These are phyloP conservation scores for Cercospora brassicicola DNA, from an alignment of 2,329 filamentous ascomycete genomes.

Conservation along the genomic window DNA sequence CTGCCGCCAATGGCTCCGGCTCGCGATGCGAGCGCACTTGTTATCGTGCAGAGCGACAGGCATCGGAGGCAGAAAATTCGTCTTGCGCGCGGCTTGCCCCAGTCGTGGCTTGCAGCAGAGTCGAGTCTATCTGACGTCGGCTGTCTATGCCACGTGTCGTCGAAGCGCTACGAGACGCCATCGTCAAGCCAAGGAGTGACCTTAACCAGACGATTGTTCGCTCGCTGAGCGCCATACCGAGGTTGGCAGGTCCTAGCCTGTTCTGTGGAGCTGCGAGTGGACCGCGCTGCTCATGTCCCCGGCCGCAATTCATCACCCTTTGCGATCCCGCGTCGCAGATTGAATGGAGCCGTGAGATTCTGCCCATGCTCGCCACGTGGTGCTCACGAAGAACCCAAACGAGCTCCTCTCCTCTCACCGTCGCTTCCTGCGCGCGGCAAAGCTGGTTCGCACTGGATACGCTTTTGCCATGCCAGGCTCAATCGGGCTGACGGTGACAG, in stretches of 20 bases:
- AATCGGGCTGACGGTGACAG: background rate
- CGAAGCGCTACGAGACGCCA: background rate
- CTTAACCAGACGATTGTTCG: background rate
- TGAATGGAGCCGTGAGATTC: slow-evolving; percentile 17
- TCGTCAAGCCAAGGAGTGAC: slow-evolving; percentile 11
- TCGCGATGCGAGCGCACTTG: background rate
- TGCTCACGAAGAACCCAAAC: background rate
- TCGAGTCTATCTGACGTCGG: slow-evolving; percentile 4
- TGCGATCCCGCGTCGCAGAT: slow-evolving; percentile 16
- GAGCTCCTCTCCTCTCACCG: background rate
- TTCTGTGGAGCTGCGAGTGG: slow-evolving; percentile 6
- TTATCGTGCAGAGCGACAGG: background rate
- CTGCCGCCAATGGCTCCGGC: background rate
- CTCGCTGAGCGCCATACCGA: slow-evolving; percentile 8
- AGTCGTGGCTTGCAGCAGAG: slow-evolving; percentile 9
- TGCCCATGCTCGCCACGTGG: slow-evolving; percentile 21
- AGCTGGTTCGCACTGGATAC: background rate
- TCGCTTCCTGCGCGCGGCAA: background rate
- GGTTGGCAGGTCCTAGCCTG: slow-evolving; percentile 11
- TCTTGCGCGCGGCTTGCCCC: background rate
- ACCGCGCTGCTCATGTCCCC: slow-evolving; percentile 2
- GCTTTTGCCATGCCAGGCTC: background rate
- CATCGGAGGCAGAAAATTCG: background rate
- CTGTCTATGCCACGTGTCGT: slow-evolving; percentile 19
- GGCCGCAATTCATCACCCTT: background rate